Conservation (phyloP, 495 filamentous ascomycete genomes). For the Podospora bellae-mahoneyi region DNA sequence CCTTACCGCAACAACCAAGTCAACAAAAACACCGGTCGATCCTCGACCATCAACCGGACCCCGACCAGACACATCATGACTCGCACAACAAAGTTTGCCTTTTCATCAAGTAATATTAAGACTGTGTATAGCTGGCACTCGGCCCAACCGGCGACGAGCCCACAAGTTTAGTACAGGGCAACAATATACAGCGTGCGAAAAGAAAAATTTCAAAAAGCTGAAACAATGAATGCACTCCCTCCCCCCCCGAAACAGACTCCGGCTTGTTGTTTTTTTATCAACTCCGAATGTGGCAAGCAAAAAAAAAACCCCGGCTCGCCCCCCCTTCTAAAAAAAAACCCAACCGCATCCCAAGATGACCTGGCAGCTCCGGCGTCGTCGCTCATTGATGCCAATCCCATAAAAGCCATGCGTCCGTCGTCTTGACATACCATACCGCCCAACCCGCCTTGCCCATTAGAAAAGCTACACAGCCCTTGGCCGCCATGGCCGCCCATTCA, state of each 20-base stretch:
- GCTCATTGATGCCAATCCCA: constrained; percentile 15
- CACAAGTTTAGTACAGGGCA: constrained; percentile 17
- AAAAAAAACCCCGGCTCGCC: neutral
- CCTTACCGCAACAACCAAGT: neutral
- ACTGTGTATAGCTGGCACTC: constrained; percentile 13
- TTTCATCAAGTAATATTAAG: constrained; percentile 17
- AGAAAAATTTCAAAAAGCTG: constrained; percentile 14
- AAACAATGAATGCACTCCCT: constrained; percentile 4
- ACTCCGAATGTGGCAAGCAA: neutral
- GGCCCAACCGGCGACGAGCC: neutral
- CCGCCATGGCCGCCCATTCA: constrained; percentile 7
- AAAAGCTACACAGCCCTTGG: neutral
- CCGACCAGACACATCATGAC: neutral
- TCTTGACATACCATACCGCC: constrained; percentile 21
- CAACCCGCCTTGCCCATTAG: constrained; percentile 2
- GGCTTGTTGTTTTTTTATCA: neutral
- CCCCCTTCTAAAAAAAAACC: neutral
- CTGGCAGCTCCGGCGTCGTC: constrained; percentile 9
- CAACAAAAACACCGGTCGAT: neutral
- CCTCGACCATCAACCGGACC: neutral
- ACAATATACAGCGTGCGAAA: constrained; percentile 23
- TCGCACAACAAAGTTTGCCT: neutral
- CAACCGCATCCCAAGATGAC: neutral
- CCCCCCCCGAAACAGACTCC: neutral
- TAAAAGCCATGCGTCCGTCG: constrained; percentile 7